Evolutionary conservation across 2,329 filamentous ascomycete species (phyloP), one percentile per base, ranked within the genome.

Genomic region (Phyllachora maydis): DNA sequence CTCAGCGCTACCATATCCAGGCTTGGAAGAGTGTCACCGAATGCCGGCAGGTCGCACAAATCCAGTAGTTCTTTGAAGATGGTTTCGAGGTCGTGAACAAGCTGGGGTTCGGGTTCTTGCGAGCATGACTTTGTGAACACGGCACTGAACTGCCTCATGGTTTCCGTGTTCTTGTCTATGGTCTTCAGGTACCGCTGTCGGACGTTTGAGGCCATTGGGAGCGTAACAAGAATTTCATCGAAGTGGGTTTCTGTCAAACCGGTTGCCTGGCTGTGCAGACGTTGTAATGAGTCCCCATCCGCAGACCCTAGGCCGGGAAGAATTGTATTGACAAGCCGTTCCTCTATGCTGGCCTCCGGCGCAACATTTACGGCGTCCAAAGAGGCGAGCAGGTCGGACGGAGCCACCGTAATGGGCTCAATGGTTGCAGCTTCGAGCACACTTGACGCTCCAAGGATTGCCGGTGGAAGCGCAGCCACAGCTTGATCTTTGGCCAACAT

Each of bases 1-100:
- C 56, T 54, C 25, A 52, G 45, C 12, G 56, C 49, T 4, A 40
- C 36, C 6, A 50, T 35, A 3, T 49, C 39, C 26, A 63, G 43
- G 8, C 52, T 35, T 3, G 42, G 36, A 6, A 58, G 45, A n/a
- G 53, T 53, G 13, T 58, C 43, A 18, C 56, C 41, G 17, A 62
- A 56, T 4, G 56, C 54, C 4, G 63, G 65, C 18, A 65, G 54
- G 34, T 70, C 64, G 35, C 64, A 67, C 11, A 68, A 42, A 25
- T 61, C 55, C 19, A 56, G 45, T 7, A 73, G 46, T 17, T 45
- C 44, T 11, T 49, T 42, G 19, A 73, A 51, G 30, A 71, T 45
- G 5, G 43, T 35, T 29, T 68, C 54, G 6, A 73, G 51, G 23
- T 48, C 55, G 8, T 42, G 36, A 5, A 59, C 39, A 2, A 59